Evolutionary conservation across 371 early-diverging fungal genomes (phyloP).

Genomic region (Nematocida sp.): DNA sequence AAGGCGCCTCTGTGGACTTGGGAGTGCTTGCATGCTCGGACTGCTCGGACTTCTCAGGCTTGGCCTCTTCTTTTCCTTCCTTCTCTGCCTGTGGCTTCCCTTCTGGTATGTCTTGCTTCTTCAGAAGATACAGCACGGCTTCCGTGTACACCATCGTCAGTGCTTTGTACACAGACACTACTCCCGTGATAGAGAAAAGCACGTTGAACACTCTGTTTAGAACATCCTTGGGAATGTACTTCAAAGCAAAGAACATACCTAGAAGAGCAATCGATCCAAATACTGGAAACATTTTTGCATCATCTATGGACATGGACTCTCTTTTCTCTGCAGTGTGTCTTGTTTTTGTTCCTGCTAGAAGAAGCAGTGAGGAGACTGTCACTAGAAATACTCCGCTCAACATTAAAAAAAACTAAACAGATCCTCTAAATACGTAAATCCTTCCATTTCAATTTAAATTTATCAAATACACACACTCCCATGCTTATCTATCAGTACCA

Average conservation of each 20-base stretch:
- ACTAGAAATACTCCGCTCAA: constrained; percentile 47
- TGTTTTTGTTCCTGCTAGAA: constrained; percentile 12
- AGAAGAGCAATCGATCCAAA: constrained; percentile 14
- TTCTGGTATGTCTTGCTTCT: not conserved
- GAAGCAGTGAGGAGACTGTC: constrained; percentile 37
- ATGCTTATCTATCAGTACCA: too few relatives aligned
- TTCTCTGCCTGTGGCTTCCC: not conserved
- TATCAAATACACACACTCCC: too few relatives aligned
- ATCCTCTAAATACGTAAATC: too few relatives aligned
- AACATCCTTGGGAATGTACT: constrained; percentile 12
- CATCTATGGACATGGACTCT: constrained; percentile 30
- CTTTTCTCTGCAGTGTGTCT: not conserved
- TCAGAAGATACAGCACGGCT: not conserved
- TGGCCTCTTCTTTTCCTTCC: not conserved
- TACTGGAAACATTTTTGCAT: constrained; percentile 34
- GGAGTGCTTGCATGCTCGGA: not conserved
- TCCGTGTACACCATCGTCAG: not conserved
- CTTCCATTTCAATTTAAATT: too few relatives aligned
- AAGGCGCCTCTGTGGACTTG: not conserved
- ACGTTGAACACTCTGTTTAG: constrained; percentile 31
- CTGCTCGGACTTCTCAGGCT: not conserved
- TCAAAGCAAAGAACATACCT: constrained; percentile 23
- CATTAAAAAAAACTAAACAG: constrained; percentile 45
- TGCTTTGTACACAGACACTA: constrained; percentile 26
- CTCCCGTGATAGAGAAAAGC: constrained; percentile 22